Base-by-base conservation (phyloP, 805 yeast genomes). In the Yarrowia sp. region DNA sequence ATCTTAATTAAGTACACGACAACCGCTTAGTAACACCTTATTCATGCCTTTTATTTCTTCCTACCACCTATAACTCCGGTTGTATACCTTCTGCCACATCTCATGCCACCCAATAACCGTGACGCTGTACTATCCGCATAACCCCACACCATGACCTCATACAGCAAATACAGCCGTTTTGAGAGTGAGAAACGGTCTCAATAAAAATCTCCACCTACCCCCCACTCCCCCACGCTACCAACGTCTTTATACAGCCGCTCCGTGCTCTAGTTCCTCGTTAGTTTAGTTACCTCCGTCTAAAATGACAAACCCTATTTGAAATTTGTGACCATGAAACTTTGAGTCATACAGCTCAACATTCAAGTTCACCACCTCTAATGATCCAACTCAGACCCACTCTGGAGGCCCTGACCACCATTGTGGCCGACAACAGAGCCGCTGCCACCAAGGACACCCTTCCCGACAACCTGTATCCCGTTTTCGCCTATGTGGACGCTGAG, bases 391-490 rank as follows among this genome's bases (percentile, higher is more conserved):
- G 57, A 47, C 65, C 65, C 47, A 61, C 65, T 36, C 33, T 61
- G 17, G 65, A 61, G 39, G 65, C 57, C 9, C 44, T 61, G n/a
- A 44, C 47, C 47, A 38, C 45, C 36, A 61, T 38, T 17, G 47
- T 47, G 31, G 38, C 58, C 18, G 65, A 61, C 31, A 31, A 18
- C 45, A 22, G 60, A 53, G 60, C 61, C 14, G 22, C 47, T 7
- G 38, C 61, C 61, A 38, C 58, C 38, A 47, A 45, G 18, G 45
- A 47, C 15, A 17, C 50, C 33, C 50, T 57, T 14, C 64, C 64
- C 22, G 64, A 68, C 45, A 93, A 92, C 74, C 77, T 91, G 71
- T 91, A 88, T 73, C 97, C 97, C 3, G 85, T 95, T 13, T 91
- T 83, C 76, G 82, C 89, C 28, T 86, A 84, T 67, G 83, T 90